phyloP scores from a whole-genome alignment of 108 stramenopile genomes.

The Conticribra guillardii region DNA sequence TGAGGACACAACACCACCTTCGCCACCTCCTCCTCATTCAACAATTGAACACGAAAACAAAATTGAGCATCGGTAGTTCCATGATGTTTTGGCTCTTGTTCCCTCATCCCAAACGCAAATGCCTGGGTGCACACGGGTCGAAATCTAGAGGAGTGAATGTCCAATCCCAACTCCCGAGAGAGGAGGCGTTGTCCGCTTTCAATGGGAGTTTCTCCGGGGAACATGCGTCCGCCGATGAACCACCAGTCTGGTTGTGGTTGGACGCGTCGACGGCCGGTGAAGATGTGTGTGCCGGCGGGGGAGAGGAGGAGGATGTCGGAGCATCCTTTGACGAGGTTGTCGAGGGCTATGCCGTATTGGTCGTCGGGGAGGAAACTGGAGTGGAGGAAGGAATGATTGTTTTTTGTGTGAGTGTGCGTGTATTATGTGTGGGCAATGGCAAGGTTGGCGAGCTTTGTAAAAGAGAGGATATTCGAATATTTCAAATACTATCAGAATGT shows the following conservation, averaged over 20 bases:
- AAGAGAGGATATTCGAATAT: not conserved
- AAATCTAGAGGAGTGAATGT: conserved; percentile 28
- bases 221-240: conserved; percentile 57
- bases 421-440: not conserved
- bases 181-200: conserved; percentile 38
- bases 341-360: conserved; percentile 57
- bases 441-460: not conserved
- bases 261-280: conserved; percentile 46
- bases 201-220: conserved; percentile 55
- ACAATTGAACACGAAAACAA: conserved; percentile 36
- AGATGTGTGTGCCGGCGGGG: conserved; percentile 34
- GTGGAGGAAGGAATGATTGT: not conserved
- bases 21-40: conserved; percentile 31
- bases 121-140: conserved; percentile 41
- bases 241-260: conserved; percentile 65
- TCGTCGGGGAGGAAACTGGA: conserved; percentile 55
- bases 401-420: not conserved
- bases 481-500: not conserved
- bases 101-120: conserved; percentile 55
- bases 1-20: conserved; percentile 35
- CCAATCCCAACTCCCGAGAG: conserved; percentile 40
- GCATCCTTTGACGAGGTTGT: conserved; percentile 62
- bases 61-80: conserved; percentile 53
- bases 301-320: conserved; percentile 46
- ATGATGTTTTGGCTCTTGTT: conserved; percentile 47